A percentile compares a stretch with the other conserved stretches of the same genome.
Evolutionary conservation across 495 filamentous ascomycete species (phyloP).

Genomic region (Penicillium chermesinum): DNA sequence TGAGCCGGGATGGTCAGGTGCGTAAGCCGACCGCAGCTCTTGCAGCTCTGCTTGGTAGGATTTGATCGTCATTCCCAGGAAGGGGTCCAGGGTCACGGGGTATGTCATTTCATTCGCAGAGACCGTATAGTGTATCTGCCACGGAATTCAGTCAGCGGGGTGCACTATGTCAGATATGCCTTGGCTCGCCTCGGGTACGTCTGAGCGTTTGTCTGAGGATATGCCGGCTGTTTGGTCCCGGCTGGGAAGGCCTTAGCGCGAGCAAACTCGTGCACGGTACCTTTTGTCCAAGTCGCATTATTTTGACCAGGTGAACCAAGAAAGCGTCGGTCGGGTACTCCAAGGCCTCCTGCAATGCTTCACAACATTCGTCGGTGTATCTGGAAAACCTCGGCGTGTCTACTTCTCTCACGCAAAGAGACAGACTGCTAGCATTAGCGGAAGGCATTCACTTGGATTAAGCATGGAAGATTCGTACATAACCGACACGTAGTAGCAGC

Average conservation of each 20-base stretch:
- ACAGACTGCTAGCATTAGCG: conserved; percentile 17
- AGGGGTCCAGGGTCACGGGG: conserved; percentile 2
- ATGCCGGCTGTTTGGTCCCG: too few relatives aligned
- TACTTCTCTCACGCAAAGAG: conserved; percentile 27
- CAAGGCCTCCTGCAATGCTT: conserved; percentile 9
- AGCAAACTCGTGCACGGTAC: too few relatives aligned
- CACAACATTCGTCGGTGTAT: conserved; percentile 25
- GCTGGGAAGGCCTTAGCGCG: too few relatives aligned
- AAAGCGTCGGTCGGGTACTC: conserved; percentile 18
- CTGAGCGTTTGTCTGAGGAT: too few relatives aligned
- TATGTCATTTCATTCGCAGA: conserved; percentile 6
- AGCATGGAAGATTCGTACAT: conserved; percentile 19
- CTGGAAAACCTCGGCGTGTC: conserved; percentile 25
- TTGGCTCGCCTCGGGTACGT: too few relatives aligned
- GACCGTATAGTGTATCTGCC: conserved; percentile 6
- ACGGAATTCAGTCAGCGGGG: too few relatives aligned
- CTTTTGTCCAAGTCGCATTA: conserved; percentile 19
- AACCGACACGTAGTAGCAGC: conserved; percentile 30
- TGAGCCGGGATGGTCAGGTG: conserved; percentile 11
- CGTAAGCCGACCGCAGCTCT: conserved; percentile 10
- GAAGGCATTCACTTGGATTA: neutral
- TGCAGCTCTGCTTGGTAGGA: conserved; percentile 13
- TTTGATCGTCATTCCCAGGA: conserved; percentile 19
- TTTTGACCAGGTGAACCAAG: conserved; percentile 24
- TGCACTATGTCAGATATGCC: too few relatives aligned